Percentiles rank a stretch among this genome's conserved stretches.
Conservation (phyloP, 768 basidiomycete genomes). For the Leccinum boreale region DNA sequence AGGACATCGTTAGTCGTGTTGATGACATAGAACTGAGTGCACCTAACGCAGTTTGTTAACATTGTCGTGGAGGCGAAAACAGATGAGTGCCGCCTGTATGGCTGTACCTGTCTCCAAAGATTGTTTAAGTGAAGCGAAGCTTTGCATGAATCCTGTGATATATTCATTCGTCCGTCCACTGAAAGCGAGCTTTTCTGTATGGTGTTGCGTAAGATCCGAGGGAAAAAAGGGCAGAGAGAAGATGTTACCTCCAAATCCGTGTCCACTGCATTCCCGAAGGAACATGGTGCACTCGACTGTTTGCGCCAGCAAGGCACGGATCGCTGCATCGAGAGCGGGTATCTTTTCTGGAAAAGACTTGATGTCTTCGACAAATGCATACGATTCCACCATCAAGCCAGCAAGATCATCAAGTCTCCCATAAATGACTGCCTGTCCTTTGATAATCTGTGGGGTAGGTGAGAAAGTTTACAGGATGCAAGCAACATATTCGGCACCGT, state of each 20-base stretch:
- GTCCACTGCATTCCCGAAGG: conserved; percentile 34
- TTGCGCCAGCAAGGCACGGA: conserved; percentile 28
- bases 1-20: neutral
- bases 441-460: conserved; percentile 22
- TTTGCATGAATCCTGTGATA: conserved; percentile 17
- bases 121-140: conserved; percentile 23
- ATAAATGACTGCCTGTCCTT: conserved; percentile 28
- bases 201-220: conserved; percentile 3
- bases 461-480: neutral
- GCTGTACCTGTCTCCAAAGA: conserved; percentile 25
- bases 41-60: conserved; percentile 24
- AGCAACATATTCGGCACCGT: conserved; percentile 9
- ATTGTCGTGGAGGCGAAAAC: conserved; percentile 29
- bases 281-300: conserved; percentile 37
- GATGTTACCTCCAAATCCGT: conserved; percentile 32
- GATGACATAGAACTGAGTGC: neutral
- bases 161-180: conserved; percentile 22
- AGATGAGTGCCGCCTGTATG: conserved; percentile 24
- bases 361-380: conserved; percentile 31
- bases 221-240: neutral
- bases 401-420: conserved; percentile 25
- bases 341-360: conserved; percentile 27
- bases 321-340: conserved; percentile 24
- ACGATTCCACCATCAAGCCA: conserved; percentile 30
- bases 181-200: conserved; percentile 14